Conservation (phyloP, 495 filamentous ascomycete species). For the Penicillium paradoxum region DNA sequence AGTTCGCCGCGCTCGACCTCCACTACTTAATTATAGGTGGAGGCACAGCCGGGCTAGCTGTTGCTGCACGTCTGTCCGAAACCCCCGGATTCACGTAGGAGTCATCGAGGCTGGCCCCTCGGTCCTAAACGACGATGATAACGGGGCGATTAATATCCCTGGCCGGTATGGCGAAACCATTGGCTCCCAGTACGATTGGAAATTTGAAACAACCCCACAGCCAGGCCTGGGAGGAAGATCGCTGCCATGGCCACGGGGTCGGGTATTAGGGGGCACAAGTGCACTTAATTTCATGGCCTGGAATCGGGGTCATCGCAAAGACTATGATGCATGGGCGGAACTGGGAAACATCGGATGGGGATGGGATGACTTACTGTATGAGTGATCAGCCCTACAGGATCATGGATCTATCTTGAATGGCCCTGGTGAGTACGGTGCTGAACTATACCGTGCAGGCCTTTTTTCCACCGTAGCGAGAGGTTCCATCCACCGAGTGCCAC, state of each 20-base stretch:
- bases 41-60: conserved; percentile 32
- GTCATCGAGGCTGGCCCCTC: conserved; percentile 46
- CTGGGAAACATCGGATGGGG: conserved; percentile 14
- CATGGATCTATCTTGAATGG: too few relatives aligned
- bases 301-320: conserved; percentile 42
- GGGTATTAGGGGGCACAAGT: conserved; percentile 40
- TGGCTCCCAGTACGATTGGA: conserved; percentile 42
- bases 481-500: conserved; percentile 38
- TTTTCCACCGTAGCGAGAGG: background rate
- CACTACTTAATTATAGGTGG: conserved; percentile 37
- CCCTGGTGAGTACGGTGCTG: too few relatives aligned
- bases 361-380: conserved; percentile 16
- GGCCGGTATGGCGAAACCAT: conserved; percentile 38
- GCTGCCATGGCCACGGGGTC: conserved; percentile 34
- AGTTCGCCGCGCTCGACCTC: conserved; percentile 21
- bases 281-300: conserved; percentile 48
- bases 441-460: too few relatives aligned
- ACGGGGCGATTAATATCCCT: conserved; percentile 38
- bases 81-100: conserved; percentile 35
- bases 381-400: too few relatives aligned
- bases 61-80: conserved; percentile 45
- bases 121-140: conserved; percentile 22
- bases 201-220: conserved; percentile 38
- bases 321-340: conserved; percentile 26
- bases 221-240: conserved; percentile 28